Base-by-base conservation (phyloP, 352 stramenopile genomes). In the Globisporangium mamillatum region DNA sequence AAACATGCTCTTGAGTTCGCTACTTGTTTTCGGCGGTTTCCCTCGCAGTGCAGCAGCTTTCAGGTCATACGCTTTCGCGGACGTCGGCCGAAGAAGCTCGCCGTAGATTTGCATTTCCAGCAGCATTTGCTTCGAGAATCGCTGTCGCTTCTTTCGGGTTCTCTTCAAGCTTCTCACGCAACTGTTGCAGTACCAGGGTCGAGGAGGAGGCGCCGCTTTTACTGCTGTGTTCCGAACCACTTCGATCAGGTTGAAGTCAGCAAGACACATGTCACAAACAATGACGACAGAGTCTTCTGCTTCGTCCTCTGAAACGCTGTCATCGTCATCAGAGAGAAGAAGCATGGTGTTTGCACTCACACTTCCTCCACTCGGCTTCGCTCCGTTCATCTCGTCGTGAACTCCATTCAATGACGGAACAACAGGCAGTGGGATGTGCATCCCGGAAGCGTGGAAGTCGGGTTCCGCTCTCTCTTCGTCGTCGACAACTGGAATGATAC, bases 121-220 rank as follows among this genome's bases (percentile, higher is more conserved):
- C 57, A 93, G 74, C 86, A 95, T 93, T 69, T 94, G 88, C 71
- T 92, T 93, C 2, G 86, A 93, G 29, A 93, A 90, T 0, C 86
- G 81, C 61, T 89, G 83, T 48, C 81, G 89, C 58, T 89, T 92
- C 64, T 93, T 95, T 12, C 88, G 74, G 27, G 86, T 90, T 27
- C 86, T 81, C 71, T 95, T 95, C 7, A 95, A 66, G 16, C 80
- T 78, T 20, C 80, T 75, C 1, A 93, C 62, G 46, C 88, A 95
- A 7, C 74, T 72, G 18, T 73, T 77, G 59, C 86, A 95, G 62
- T 90, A 90, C 88, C 88, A 95, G 5, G 84, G 88, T 9, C 84
- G 78, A 59, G 87, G 80, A 10, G 84, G 80, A 18, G 84, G 83
- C 3, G 84, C 67, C 3, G 64, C 63, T 46, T 64, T 72, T 16